A percentile compares a stretch with the other conserved stretches of the same genome.
Conservation (phyloP, 2,329 filamentous ascomycete genomes). For the Fusarium acutatum region DNA sequence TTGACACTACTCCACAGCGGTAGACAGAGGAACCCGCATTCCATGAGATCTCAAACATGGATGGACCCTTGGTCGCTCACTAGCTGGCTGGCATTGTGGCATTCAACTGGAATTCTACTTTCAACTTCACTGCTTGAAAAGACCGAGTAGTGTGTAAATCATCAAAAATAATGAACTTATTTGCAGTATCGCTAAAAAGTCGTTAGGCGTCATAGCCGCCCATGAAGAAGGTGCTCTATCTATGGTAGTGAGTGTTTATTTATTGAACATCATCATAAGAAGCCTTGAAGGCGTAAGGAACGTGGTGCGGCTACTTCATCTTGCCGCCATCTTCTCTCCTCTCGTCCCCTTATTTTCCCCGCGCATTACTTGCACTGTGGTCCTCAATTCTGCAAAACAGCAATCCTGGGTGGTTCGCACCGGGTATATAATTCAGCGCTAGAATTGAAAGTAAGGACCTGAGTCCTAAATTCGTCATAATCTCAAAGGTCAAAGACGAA, state of each 20-base stretch:
- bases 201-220: constrained; percentile 24
- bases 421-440: constrained; percentile 42
- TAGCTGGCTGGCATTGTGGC: background rate
- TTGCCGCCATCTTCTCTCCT: background rate
- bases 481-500: constrained; percentile 9
- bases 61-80: background rate
- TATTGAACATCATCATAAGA: constrained; percentile 31
- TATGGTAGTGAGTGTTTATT: constrained; percentile 29
- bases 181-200: constrained; percentile 31
- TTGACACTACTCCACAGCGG: background rate
- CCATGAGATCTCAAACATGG: background rate
- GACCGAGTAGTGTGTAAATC: background rate
- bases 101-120: constrained; percentile 11
- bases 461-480: constrained; percentile 24
- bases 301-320: constrained; percentile 12
- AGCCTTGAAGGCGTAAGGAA: constrained; percentile 24
- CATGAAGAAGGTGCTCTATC: constrained; percentile 31
- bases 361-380: constrained; percentile 24
- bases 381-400: constrained; percentile 27
- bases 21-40: background rate
- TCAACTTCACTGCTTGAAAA: background rate
- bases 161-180: constrained; percentile 12
- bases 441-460: constrained; percentile 36
- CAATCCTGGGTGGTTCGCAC: constrained; percentile 29
- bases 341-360: background rate